These are phyloP conservation scores for Marasmius sp. DNA, from an alignment of 1,284 basidiomycete species.

Conservation along the genomic window DNA sequence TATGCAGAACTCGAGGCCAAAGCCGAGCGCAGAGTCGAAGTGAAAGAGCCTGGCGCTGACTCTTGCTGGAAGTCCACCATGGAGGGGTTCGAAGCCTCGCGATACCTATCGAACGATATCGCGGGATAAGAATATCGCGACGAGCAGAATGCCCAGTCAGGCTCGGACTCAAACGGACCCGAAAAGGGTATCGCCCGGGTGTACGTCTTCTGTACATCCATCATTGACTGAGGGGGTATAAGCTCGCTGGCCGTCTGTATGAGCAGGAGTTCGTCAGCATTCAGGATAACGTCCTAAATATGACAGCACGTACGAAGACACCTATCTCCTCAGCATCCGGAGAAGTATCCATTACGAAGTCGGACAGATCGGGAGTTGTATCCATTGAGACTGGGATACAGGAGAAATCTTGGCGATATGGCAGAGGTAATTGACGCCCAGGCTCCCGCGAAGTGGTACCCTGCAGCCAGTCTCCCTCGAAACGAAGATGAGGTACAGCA, in stretches of 20 bases:
- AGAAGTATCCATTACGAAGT: not conserved
- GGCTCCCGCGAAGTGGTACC: no score
- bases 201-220: not conserved
- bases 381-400: not conserved
- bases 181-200: not conserved
- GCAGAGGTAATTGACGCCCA: not conserved
- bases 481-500: not conserved
- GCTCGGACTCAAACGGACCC: not conserved
- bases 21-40: no score
- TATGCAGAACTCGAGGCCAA: no score
- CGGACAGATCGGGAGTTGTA: not conserved
- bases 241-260: not conserved
- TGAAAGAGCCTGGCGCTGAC: no score
- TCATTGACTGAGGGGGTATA: not conserved
- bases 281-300: not conserved
- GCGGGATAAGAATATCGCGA: no score
- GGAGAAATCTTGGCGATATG: not conserved
- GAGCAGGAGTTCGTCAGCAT: not conserved
- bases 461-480: not conserved
- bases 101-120: no score
- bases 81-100: no score
- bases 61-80: no score
- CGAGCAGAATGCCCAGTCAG: no score
- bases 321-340: not conserved
- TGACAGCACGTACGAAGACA: not conserved